Conservation (phyloP, 345 rosid species). For the Pugionium cornutum region DNA sequence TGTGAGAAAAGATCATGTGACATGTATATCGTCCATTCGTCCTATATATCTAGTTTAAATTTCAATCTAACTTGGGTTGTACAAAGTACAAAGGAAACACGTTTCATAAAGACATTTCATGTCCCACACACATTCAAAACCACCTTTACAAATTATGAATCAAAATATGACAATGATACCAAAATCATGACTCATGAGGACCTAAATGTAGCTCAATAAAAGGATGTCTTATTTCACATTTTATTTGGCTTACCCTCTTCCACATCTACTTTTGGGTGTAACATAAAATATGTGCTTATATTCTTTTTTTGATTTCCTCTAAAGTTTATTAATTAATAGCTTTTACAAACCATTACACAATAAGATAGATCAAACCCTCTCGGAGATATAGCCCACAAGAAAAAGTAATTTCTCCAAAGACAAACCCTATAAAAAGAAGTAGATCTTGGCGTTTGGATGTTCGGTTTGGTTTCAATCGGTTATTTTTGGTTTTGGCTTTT, state of each 20-base stretch:
- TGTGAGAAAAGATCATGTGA: slow-evolving; percentile 32
- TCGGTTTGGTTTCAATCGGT: too few relatives aligned
- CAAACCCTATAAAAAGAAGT: too few relatives aligned
- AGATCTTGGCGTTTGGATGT: too few relatives aligned
- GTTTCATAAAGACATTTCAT: slow-evolving; percentile 15
- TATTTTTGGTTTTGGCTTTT: too few relatives aligned
- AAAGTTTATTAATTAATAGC: too few relatives aligned
- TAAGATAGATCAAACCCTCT: too few relatives aligned
- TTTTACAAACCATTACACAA: too few relatives aligned
- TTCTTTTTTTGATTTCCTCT: not conserved
- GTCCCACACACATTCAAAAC: slow-evolving; percentile 25
- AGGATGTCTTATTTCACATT: slow-evolving; percentile 22
- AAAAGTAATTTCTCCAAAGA: too few relatives aligned
- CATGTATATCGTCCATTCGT: slow-evolving; percentile 8
- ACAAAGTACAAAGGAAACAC: slow-evolving; percentile 31
- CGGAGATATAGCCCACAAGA: too few relatives aligned
- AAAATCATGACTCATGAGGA: slow-evolving; percentile 2
- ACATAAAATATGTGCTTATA: slow-evolving; percentile 7
- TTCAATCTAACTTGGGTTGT: slow-evolving; percentile 36
- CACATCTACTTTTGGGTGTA: slow-evolving; percentile 26
- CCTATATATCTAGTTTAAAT: slow-evolving; percentile 17
- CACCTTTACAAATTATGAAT: not conserved
- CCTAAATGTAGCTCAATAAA: slow-evolving; percentile 32
- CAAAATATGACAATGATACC: slow-evolving; percentile 3
- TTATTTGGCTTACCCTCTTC: slow-evolving; percentile 27